Evolutionary conservation across 306 rosid genomes (phyloP).

Genomic region (Quercus aquifolioides): DNA sequence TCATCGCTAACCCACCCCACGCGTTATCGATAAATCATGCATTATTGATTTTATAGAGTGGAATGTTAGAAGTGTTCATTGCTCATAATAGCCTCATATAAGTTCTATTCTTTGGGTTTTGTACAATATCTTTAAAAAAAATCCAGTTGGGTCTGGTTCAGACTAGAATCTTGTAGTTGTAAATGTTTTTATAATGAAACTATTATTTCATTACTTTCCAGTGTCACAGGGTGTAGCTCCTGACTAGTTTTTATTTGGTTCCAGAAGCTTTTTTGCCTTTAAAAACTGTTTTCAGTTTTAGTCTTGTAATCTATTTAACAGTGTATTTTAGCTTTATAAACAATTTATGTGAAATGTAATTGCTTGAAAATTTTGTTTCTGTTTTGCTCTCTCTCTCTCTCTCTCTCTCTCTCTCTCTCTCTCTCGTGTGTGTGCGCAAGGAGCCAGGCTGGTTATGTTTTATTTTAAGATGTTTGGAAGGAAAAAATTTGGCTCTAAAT

Average conservation of each 20-base stretch:
- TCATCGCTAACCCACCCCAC: neutral
- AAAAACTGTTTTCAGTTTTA: neutral
- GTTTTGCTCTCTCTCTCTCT: neutral
- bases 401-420: no score
- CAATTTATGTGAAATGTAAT: neutral
- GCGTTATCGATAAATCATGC: neutral
- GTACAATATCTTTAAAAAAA: neutral
- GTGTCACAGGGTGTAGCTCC: neutral
- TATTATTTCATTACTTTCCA: neutral
- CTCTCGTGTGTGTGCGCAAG: no score
- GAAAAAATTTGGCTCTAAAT: no score
- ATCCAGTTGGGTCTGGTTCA: no score
- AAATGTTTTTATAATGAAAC: neutral
- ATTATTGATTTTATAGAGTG: neutral
- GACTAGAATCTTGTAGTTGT: neutral
- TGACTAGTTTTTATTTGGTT: neutral
- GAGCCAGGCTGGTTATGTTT: no score
- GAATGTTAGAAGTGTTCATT: neutral
- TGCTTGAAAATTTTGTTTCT: neutral
- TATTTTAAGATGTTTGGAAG: no score
- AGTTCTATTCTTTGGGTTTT: neutral
- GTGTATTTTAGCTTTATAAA: neutral
- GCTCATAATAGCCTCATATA: neutral
- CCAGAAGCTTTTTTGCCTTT: neutral
- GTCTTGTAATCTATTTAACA: neutral